A percentile compares a stretch with the other conserved stretches of the same genome.
These are phyloP conservation scores for Dioscorea zingiberensis DNA, from an alignment of 106 monocot species.

Conservation along the genomic window DNA sequence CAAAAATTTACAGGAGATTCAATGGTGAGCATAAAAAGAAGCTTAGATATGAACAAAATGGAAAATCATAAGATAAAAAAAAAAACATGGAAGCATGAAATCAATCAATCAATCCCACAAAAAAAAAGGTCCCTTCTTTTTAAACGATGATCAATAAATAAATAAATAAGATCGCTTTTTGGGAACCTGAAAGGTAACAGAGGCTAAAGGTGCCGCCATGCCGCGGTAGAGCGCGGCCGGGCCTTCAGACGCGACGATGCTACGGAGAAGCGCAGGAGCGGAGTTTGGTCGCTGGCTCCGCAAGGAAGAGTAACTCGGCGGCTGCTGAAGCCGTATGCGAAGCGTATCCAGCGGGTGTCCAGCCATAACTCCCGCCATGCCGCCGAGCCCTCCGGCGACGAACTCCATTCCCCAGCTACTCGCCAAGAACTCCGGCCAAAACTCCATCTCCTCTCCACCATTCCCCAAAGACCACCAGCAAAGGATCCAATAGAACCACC, in stretches of 20 bases:
- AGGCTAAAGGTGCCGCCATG: conserved; percentile 85
- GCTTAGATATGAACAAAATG: too few relatives aligned
- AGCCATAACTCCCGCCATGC: conserved; percentile 86
- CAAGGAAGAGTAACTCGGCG: conserved; percentile 3
- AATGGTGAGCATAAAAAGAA: too few relatives aligned
- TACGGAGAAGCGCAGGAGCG: conserved; percentile 47
- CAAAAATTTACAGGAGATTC: too few relatives aligned
- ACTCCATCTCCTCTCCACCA: conserved; percentile 67
- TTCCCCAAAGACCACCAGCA: conserved; percentile 10
- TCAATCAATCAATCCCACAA: not conserved
- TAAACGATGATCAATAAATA: not conserved
- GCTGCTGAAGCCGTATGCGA: conserved; percentile 80
- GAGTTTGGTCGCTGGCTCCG: conserved; percentile 5
- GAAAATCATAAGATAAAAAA: too few relatives aligned
- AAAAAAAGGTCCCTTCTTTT: not conserved
- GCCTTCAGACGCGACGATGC: conserved; percentile 73
- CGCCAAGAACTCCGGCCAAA: conserved; percentile 95
- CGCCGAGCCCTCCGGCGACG: conserved; percentile 84
- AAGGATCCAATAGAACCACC: not conserved
- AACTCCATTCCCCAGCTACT: conserved; percentile 91
- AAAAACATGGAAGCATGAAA: too few relatives aligned
- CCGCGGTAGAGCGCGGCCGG: conserved; percentile 76
- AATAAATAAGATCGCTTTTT: not conserved
- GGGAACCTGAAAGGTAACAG: conserved; percentile 80
- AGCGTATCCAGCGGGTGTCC: conserved; percentile 92